These are phyloP conservation scores for Termitomyces sp. DNA, from an alignment of 768 basidiomycete species.

Conservation along the genomic window DNA sequence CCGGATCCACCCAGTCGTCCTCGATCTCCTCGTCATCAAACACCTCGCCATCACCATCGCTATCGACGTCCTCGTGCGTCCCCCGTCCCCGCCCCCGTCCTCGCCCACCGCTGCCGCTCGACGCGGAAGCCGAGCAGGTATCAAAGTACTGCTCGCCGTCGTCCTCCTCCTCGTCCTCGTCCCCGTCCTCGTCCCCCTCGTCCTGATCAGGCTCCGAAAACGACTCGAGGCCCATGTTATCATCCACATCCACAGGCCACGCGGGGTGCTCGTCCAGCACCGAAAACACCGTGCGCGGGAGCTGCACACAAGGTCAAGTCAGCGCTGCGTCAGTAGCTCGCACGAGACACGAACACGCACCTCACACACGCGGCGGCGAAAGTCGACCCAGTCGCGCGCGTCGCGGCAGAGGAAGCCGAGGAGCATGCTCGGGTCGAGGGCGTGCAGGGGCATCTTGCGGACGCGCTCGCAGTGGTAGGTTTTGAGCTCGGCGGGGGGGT, in stretches of 20 bases:
- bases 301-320: slow-evolving; percentile 22
- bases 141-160: slow-evolving; percentile 51
- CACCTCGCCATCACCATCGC: slow-evolving; percentile 28
- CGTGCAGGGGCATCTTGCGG: slow-evolving; percentile 87
- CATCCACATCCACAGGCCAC: slow-evolving; percentile 72
- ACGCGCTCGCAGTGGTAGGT: slow-evolving; percentile 98
- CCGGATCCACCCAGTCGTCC: slow-evolving; percentile 69
- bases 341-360: slow-evolving; percentile 48
- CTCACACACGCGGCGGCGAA: slow-evolving; percentile 63
- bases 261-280: slow-evolving; percentile 84
- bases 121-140: slow-evolving; percentile 39
- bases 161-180: slow-evolving; percentile 21
- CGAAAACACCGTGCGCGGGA: slow-evolving; percentile 72
- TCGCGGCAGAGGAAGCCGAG: slow-evolving; percentile 86
- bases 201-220: slow-evolving; percentile 74
- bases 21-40: slow-evolving; percentile 44
- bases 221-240: slow-evolving; percentile 73
- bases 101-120: slow-evolving; percentile 21
- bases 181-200: slow-evolving; percentile 12
- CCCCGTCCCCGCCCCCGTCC: slow-evolving; percentile 39
- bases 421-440: slow-evolving; percentile 95
- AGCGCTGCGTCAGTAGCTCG: too few species aligned
- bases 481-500: slow-evolving; percentile 63
- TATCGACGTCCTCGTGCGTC: slow-evolving; percentile 23
- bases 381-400: slow-evolving; percentile 82